Evolutionary conservation across 495 filamentous ascomycete species (phyloP).

Genomic region (Penicillium cosmopolitanum): DNA sequence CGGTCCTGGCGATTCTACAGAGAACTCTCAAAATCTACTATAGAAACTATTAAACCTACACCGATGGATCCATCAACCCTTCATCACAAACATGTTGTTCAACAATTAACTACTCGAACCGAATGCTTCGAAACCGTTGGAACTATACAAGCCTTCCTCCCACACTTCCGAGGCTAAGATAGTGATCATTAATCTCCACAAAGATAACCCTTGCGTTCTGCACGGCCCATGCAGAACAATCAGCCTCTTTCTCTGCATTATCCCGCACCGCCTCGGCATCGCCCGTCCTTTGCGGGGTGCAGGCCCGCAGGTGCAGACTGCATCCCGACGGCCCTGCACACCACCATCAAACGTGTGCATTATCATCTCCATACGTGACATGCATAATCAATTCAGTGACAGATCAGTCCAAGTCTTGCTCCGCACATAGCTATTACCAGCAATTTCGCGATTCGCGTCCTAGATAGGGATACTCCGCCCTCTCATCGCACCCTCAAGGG

Average conservation of each 20-base stretch:
- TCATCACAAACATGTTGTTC: too few species aligned
- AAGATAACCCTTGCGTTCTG: constrained; percentile 12
- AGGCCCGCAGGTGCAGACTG: constrained; percentile 10
- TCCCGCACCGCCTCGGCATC: constrained; percentile 18
- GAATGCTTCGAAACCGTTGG: too few species aligned
- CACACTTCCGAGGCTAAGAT: neutral
- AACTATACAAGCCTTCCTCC: neutral
- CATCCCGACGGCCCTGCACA: constrained; percentile 1
- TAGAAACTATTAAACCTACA: too few species aligned
- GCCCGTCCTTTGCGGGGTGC: constrained; percentile 17
- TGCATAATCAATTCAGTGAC: neutral
- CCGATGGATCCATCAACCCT: too few species aligned
- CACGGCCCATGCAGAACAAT: neutral
- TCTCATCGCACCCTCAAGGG: neutral
- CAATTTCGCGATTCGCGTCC: neutral
- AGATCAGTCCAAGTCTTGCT: neutral
- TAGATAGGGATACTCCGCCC: neutral
- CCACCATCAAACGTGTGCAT: neutral
- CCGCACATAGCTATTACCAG: neutral
- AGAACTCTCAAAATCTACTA: too few species aligned
- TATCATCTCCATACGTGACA: neutral
- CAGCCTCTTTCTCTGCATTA: constrained; percentile 13
- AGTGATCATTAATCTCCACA: neutral
- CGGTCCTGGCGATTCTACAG: too few species aligned
- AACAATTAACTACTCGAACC: too few species aligned